These are phyloP conservation scores for Pleurotus ostreatus DNA, from an alignment of 768 basidiomycete species.

Conservation along the genomic window DNA sequence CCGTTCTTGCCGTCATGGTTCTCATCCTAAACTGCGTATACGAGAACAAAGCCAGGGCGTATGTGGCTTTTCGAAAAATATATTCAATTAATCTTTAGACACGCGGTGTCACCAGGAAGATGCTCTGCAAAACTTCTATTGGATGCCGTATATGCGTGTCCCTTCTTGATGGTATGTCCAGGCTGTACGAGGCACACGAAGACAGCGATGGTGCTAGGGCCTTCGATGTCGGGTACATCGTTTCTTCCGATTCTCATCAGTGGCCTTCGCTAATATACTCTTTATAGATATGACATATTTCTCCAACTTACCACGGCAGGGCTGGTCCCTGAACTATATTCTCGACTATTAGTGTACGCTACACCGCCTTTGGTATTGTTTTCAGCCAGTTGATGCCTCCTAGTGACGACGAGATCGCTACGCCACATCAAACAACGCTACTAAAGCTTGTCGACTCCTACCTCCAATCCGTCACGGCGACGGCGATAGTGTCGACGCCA, in stretches of 20 bases:
- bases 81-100: not conserved
- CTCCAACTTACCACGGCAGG: conserved; percentile 58
- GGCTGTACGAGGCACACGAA: conserved; percentile 64
- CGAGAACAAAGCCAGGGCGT: conserved; percentile 54
- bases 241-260: conserved; percentile 7
- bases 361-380: conserved; percentile 8
- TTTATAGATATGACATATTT: conserved; percentile 59
- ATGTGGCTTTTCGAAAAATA: conserved; percentile 18
- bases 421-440: conserved; percentile 83
- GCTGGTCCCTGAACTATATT: conserved; percentile 57
- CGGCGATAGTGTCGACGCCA: conserved; percentile 24
- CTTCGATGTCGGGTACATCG: conserved; percentile 71
- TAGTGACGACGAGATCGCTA: conserved; percentile 63
- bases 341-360: conserved; percentile 56
- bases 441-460: conserved; percentile 87
- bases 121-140: conserved; percentile 47
- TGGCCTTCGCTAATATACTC: not conserved
- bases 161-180: conserved; percentile 70
- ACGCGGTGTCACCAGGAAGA: conserved; percentile 33
- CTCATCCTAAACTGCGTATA: conserved; percentile 73
- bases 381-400: conserved; percentile 10
- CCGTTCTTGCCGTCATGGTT: conserved; percentile 58
- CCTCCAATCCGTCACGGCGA: conserved; percentile 49
- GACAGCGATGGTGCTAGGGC: conserved; percentile 59
- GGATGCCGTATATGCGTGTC: conserved; percentile 65